Evolutionary conservation across 1,139 yeast species (phyloP).

Genomic region (Hemisphaericaspora subhashii): DNA sequence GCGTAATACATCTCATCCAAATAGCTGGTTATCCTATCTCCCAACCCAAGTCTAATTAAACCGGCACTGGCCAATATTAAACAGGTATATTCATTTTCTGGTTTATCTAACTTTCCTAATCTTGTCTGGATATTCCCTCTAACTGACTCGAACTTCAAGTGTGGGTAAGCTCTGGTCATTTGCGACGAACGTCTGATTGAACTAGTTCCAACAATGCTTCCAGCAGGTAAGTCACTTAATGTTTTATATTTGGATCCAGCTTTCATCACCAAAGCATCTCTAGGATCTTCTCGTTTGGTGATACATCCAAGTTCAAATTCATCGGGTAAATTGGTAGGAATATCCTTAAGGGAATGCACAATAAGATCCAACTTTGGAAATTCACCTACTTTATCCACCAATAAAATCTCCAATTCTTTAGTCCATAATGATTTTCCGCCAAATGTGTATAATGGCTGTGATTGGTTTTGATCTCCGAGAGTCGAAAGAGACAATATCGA

Average conservation of each 20-base stretch:
- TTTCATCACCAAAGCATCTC: conserved; percentile 91
- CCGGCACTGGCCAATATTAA: conserved; percentile 93
- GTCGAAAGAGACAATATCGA: conserved; percentile 82
- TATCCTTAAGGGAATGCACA: conserved; percentile 91
- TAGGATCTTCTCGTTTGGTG: conserved; percentile 81
- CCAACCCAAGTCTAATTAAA: conserved; percentile 67
- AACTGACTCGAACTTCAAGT: conserved; percentile 61
- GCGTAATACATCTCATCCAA: conserved; percentile 90
- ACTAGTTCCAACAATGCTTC: conserved; percentile 90
- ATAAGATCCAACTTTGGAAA: conserved; percentile 78
- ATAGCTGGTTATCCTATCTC: conserved; percentile 66
- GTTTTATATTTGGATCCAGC: conserved; percentile 59
- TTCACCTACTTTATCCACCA: conserved; percentile 61
- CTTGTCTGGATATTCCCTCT: conserved; percentile 90
- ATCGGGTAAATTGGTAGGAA: conserved; percentile 90
- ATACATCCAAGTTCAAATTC: conserved; percentile 90
- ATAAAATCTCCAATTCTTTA: conserved; percentile 80
- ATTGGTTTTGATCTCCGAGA: conserved; percentile 84
- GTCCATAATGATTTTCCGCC: conserved; percentile 98
- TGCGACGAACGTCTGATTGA: conserved; percentile 89
- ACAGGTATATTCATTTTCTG: conserved; percentile 67
- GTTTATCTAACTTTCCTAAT: conserved; percentile 71
- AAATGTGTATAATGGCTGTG: conserved; percentile 85
- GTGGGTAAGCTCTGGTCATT: conserved; percentile 41
- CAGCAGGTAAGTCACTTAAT: conserved; percentile 75